A percentile compares a stretch with the other conserved stretches of the same genome.
phyloP scores from a whole-genome alignment of 768 basidiomycete genomes.

The Trametes elegans region DNA sequence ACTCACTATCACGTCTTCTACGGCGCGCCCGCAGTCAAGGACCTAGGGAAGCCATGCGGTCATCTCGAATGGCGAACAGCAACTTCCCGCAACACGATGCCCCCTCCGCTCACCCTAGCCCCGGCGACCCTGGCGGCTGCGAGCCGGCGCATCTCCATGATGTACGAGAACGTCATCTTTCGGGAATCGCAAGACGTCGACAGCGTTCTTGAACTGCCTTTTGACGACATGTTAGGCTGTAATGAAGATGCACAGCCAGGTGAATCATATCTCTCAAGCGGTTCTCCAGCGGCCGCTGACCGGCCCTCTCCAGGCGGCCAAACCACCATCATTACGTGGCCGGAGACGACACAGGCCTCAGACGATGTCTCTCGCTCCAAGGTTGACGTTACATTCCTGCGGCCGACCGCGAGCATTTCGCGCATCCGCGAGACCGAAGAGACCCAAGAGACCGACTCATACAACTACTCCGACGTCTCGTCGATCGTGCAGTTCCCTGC shows the following conservation, averaged over 20 bases:
- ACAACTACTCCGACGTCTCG: slow-evolving; percentile 60
- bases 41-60: slow-evolving; percentile 34
- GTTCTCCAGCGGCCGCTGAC: background rate
- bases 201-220: slow-evolving; percentile 5
- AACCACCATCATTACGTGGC: slow-evolving; percentile 58
- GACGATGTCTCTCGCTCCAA: slow-evolving; percentile 1
- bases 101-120: slow-evolving; percentile 33
- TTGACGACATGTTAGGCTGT: slow-evolving; percentile 15
- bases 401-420: slow-evolving; percentile 13
- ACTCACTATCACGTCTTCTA: slow-evolving; percentile 46
- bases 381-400: slow-evolving; percentile 24
- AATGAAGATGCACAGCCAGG: slow-evolving; percentile 10
- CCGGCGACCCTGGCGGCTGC: slow-evolving; percentile 62
- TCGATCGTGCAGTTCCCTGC: slow-evolving; percentile 73
- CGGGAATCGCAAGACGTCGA: slow-evolving; percentile 40
- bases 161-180: slow-evolving; percentile 76
- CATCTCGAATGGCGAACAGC: slow-evolving; percentile 48
- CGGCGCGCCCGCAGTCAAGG: slow-evolving; percentile 41
- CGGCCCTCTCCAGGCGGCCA: slow-evolving; percentile 34
- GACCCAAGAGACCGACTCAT: slow-evolving; percentile 49
- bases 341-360: slow-evolving; percentile 39
- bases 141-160: slow-evolving; percentile 61
- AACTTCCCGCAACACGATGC: slow-evolving; percentile 26
- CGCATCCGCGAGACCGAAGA: slow-evolving; percentile 30
- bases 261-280: background rate